These are phyloP conservation scores for Trichosporon faecale DNA, from an alignment of 1,284 basidiomycete species.

Conservation along the genomic window DNA sequence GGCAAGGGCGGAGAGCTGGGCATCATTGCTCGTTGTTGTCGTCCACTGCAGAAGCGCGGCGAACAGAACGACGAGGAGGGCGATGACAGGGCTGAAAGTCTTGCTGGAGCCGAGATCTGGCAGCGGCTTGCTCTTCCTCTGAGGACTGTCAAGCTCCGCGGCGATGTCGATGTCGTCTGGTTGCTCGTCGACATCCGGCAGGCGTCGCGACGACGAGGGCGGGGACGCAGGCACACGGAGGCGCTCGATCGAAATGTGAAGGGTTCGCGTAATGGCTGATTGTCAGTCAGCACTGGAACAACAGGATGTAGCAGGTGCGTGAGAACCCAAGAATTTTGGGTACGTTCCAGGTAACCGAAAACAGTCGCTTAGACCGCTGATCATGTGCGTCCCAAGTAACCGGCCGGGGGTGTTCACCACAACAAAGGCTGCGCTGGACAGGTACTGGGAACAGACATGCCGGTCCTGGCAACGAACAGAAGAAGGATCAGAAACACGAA, in stretches of 20 bases:
- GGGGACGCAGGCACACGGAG: slow-evolving; percentile 40
- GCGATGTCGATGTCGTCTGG: slow-evolving; percentile 46
- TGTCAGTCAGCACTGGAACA: slow-evolving; percentile 10
- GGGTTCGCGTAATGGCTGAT: slow-evolving; percentile 39
- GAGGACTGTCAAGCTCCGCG: slow-evolving; percentile 29
- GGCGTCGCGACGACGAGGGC: slow-evolving; percentile 16
- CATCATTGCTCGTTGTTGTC: slow-evolving; percentile 1
- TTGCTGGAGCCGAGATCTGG: not conserved
- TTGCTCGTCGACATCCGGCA: slow-evolving; percentile 42
- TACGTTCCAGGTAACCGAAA: not conserved
- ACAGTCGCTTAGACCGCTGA: not conserved
- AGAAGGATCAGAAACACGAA: not conserved
- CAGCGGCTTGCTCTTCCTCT: not conserved
- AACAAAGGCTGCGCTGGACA: slow-evolving; percentile 1
- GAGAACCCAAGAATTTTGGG: not conserved
- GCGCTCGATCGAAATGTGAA: slow-evolving; percentile 38
- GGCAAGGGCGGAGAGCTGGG: not conserved
- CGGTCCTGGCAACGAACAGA: not conserved
- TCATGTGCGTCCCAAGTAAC: not conserved
- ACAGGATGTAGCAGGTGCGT: not conserved
- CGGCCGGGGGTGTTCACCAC: not conserved
- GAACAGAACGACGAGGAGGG: not conserved
- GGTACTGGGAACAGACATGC: not conserved
- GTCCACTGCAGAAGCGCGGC: slow-evolving; percentile 16
- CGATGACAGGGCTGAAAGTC: slow-evolving; percentile 1